Evolutionary conservation across 495 filamentous ascomycete species (phyloP), one percentile per base, ranked within the genome.

Genomic region (Rusavskia elegans): DNA sequence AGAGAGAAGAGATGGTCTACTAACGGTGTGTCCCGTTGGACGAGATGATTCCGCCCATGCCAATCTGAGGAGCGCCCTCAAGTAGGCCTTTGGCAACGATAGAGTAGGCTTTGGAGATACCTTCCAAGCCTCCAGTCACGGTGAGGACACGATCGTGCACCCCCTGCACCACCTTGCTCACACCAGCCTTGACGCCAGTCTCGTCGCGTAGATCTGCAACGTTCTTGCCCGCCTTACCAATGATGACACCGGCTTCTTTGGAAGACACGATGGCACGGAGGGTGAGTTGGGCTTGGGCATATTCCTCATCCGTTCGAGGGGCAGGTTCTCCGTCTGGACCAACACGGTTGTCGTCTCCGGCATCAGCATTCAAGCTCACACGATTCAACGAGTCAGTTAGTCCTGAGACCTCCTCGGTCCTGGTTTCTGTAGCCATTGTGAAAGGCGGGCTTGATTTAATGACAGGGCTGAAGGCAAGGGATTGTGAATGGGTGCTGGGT

Each of bases 211-310:
- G 73, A 63, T 97, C 89, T 23, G 92, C 92, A 39, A 98, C 92
- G 62, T 98, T 97, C 75, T 98, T 95, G 53, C 92, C 92, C 39
- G 84, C 88, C 70, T 97, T 98, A 61, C 92, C 92, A 63, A 98
- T 98, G 66, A 98, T 96, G 52, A 97, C 86, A 58, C 92, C 92
- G 50, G 92, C 92, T 68, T 97, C 92, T 70, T 96, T 96, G 59
- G 93, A 93, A 16, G 90, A 93, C 59, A 98, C 93, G 63, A 98
- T 97, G 51, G 92, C 93, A 61, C 92, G 85, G 41, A 98, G 78
- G 51, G 92, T 98, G 59, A 98, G 73, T 66, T 87, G 83, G 17
- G 88, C 76, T 66, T 87, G 79, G 16, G 87, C 88, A 64, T 97
- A 98, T 64, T 98, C 92, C 59, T 97, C 89, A 55, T 98, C 93